Conservation (phyloP, 768 basidiomycete genomes). For the Mycena amicta region DNA sequence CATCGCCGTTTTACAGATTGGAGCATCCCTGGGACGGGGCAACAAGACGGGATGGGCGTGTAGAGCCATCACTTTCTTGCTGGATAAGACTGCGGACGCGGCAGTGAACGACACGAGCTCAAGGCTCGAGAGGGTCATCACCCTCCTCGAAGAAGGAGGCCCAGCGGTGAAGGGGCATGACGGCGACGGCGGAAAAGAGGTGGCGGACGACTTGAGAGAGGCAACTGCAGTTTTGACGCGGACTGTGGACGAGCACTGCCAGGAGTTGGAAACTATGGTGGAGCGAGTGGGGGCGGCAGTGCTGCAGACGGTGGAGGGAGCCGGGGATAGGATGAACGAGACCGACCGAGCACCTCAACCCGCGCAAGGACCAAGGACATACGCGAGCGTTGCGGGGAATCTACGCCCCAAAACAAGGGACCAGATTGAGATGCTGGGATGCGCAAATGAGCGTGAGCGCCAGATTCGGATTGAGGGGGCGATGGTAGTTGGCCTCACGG, state of each 20-base stretch:
- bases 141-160: neutral
- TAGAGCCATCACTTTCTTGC: neutral
- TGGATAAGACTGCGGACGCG: neutral
- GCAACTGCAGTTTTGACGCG: slow-evolving; percentile 1
- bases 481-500: neutral
- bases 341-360: neutral
- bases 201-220: neutral
- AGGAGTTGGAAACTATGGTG: neutral
- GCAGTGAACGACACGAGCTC: neutral
- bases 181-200: neutral
- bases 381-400: neutral
- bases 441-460: neutral
- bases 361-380: neutral
- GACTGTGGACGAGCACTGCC: slow-evolving; percentile 3
- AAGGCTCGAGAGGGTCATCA: neutral
- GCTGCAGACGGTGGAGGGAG: neutral
- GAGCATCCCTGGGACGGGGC: neutral
- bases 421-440: neutral
- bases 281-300: neutral
- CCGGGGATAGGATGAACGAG: neutral
- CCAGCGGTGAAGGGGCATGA: neutral
- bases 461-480: neutral
- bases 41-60: neutral
- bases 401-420: neutral
- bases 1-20: neutral